Evolutionary conservation across 2,329 filamentous ascomycete genomes (phyloP), one percentile per base, ranked within the genome.

Genomic region (Fusarium coicis): DNA sequence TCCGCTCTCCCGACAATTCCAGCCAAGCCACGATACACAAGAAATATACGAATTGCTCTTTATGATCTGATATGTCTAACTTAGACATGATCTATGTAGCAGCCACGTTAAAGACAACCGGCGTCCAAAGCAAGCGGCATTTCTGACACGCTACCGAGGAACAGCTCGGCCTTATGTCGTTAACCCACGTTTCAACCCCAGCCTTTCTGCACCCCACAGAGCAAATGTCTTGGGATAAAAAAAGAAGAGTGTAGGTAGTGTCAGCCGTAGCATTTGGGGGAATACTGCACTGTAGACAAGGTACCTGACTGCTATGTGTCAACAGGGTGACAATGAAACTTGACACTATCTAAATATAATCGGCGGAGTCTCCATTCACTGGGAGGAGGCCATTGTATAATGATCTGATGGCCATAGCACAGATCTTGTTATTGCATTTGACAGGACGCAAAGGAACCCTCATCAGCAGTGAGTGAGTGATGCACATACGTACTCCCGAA

Each of bases 201-300:
- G 66, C 53, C 40, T 56, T 65, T 54, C 67, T 70, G 67, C 54
- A 70, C 67, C 67, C 67, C 66, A n/a, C 66, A 66, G 64, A 68
- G 34, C 34, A 40, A 70, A 70, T 34, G 66, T 70, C 52, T 69
- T 28, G 12, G 21, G 53, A 30, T 10, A n/a, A 36, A 23, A 44
- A 23, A 30, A 32, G 43, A 49, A 50, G 30, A 60, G 28, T 47
- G 36, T 14, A 26, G 16, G 12, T 69, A 46, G 52, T 19, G 30
- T 19, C 32, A 21, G n/a, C 32, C 49, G 32, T 52, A n/a, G 30
- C 21, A 19, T 23, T 36, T 36, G 30, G n/a, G 11, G n/a, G n/a
- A 52, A 21, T 26, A 11, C 12, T 36, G 32, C n/a, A 52, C 49
- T 52, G 32, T 52, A 36, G 30, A 34, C 30, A 19, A 50, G 30